Evolutionary conservation across 257 asterid genomes (phyloP).

Genomic region (Ajuga chamaepitys): DNA sequence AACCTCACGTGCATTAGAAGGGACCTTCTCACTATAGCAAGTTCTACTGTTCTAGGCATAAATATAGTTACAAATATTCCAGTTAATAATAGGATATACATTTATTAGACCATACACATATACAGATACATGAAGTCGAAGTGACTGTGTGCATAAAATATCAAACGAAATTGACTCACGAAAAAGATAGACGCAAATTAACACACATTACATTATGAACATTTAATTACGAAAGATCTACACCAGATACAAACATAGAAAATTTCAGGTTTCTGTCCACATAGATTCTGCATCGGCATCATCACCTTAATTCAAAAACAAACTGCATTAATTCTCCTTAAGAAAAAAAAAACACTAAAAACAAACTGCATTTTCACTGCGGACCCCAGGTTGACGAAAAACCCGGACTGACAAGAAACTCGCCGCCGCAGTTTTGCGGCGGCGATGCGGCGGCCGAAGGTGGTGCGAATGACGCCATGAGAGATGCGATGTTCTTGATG

Average conservation of each 20-base stretch:
- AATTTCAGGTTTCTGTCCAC: not conserved
- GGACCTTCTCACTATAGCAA: not conserved
- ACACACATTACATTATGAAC: not conserved
- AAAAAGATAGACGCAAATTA: no score
- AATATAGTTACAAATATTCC: not conserved
- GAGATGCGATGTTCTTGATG: constrained; percentile 22
- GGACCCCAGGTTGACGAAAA: constrained; percentile 18
- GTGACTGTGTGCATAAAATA: not conserved
- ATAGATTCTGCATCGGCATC: not conserved
- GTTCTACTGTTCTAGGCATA: not conserved
- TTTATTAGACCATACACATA: not conserved
- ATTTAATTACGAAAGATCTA: not conserved
- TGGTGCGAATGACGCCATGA: constrained; percentile 19
- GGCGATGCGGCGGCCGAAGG: not conserved
- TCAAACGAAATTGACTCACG: not conserved
- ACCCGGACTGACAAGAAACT: not conserved
- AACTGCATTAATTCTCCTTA: not conserved
- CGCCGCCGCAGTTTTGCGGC: not conserved
- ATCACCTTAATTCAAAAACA: not conserved
- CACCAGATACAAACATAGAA: constrained; percentile 1
- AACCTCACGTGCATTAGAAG: not conserved
- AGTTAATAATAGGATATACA: not conserved
- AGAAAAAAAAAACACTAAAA: not conserved
- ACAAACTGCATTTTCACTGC: not conserved
- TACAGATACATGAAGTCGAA: not conserved